phyloP scores from a whole-genome alignment of 305 asterid genomes.

The Plantago lanceolata region DNA sequence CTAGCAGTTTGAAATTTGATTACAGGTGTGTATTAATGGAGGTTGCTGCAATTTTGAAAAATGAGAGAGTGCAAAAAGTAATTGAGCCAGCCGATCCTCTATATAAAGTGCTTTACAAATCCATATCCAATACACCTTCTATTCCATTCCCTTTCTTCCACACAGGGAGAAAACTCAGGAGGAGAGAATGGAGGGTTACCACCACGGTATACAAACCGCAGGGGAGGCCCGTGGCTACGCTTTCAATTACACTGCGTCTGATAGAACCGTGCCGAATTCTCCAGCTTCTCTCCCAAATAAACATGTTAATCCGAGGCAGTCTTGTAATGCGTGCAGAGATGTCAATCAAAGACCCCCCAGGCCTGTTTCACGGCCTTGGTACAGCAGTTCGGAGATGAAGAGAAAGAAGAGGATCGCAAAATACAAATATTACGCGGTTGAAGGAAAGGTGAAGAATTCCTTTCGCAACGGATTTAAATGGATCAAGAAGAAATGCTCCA shows the following conservation, averaged over 20 bases:
- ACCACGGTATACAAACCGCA: not conserved
- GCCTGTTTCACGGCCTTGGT: constrained; percentile 33
- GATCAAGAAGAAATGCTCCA: constrained; percentile 52
- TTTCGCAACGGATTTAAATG: constrained; percentile 47
- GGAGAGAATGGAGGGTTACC: constrained; percentile 2
- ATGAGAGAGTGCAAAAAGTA: not conserved
- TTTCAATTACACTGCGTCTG: not conserved
- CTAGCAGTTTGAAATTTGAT: not conserved
- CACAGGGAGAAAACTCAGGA: constrained; percentile 2
- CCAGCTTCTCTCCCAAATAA: not conserved
- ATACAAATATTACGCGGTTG: constrained; percentile 56
- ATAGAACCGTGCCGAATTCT: not conserved
- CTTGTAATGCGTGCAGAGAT: constrained; percentile 14
- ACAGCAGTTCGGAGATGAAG: constrained; percentile 41
- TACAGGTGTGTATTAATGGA: not conserved
- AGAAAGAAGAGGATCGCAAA: constrained; percentile 54
- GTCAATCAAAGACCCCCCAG: constrained; percentile 11
- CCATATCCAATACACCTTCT: not conserved
- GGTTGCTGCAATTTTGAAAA: not conserved
- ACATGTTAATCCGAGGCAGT: constrained; percentile 20
- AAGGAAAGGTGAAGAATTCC: constrained; percentile 57
- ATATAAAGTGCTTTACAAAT: not conserved
- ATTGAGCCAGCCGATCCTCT: not conserved
- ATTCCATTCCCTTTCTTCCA: not conserved
- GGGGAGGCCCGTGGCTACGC: not conserved